Evolutionary conservation across 1,139 yeast genomes (phyloP), one percentile per base, ranked within the genome.

Genomic region (Yamadazyma pseudoaaseri): DNA sequence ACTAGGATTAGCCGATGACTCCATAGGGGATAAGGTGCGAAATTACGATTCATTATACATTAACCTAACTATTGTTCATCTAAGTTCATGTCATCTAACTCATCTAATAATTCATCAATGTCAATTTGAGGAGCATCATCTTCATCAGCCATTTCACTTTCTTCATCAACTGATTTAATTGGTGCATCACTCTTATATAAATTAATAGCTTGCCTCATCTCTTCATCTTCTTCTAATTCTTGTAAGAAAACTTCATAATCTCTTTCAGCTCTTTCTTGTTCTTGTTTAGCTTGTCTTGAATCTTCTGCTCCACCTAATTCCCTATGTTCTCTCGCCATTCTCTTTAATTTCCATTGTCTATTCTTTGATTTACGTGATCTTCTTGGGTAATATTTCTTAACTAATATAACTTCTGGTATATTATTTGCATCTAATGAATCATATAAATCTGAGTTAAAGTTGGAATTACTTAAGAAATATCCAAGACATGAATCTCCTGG

Each of bases 401-500:
- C 95, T 38, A 92, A 65, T 3, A 90, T 76, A 29, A 92, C 96
- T 53, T 92, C 98, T n/a, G 96, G 95, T 20, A 78, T 63, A 43
- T 77, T 78, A 39, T 70, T 73, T 5, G 72, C 58, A 44, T 81
- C 81, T 39, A 85, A 65, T 12, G 73, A 59, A 49, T 92, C 99
- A 81, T 87, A 92, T 39, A 84, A 66, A 14, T 81, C 90, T 31
- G 85, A 81, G 66, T 92, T 92, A 62, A 86, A 86, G 60, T 92
- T 92, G 35, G 96, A 72, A 56, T 86, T 89, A 21, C 80, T 70
- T 37, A 90, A 65, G 57, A 73, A 90, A 62, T 92, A 92, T 33
- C 98, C 98, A 74, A 89, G 68, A 27, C 81, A 95, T 7, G 95
- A 81, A 60, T 92, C 98, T 47, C 98, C 99, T 1, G 97, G 96